These are phyloP conservation scores for Serendipita sp. DNA, from an alignment of 768 basidiomycete genomes.

Conservation along the genomic window DNA sequence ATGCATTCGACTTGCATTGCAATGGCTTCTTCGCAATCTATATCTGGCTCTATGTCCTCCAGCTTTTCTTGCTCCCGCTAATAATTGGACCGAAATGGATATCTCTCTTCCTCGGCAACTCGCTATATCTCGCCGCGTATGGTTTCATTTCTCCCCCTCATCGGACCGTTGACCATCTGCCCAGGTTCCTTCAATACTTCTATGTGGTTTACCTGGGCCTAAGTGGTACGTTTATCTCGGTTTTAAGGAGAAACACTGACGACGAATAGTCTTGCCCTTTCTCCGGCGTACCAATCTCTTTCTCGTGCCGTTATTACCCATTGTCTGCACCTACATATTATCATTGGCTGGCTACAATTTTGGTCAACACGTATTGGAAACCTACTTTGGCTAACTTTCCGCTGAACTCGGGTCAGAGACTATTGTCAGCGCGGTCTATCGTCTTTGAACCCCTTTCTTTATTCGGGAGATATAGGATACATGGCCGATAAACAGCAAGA, in stretches of 20 bases:
- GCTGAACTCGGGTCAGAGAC: no score
- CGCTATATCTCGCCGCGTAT: slow-evolving; percentile 74
- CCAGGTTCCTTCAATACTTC: slow-evolving; percentile 75
- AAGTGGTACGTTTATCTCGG: slow-evolving; percentile 34
- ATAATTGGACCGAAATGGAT: slow-evolving; percentile 79
- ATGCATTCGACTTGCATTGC: slow-evolving; percentile 92
- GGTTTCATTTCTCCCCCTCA: slow-evolving; percentile 15
- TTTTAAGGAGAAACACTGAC: slow-evolving; percentile 11
- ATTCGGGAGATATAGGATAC: no score
- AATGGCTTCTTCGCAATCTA: slow-evolving; percentile 94
- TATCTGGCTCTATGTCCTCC: slow-evolving; percentile 75
- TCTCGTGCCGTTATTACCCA: slow-evolving; percentile 74
- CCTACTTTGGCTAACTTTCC: slow-evolving; percentile 49
- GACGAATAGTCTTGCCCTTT: slow-evolving; percentile 67
- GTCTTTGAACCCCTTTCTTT: no score
- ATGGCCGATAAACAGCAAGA: not conserved
- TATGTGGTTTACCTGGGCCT: slow-evolving; percentile 84
- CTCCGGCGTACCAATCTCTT: slow-evolving; percentile 78
- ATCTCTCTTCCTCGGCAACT: slow-evolving; percentile 87
- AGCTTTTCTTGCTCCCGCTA: slow-evolving; percentile 72
- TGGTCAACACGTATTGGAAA: slow-evolving; percentile 57
- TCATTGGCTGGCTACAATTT: slow-evolving; percentile 86
- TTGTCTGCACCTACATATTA: slow-evolving; percentile 72
- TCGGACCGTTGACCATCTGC: not conserved
- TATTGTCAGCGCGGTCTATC: no score